Evolutionary conservation across 768 basidiomycete species (phyloP).

Genomic region (Amyloporia xantha): DNA sequence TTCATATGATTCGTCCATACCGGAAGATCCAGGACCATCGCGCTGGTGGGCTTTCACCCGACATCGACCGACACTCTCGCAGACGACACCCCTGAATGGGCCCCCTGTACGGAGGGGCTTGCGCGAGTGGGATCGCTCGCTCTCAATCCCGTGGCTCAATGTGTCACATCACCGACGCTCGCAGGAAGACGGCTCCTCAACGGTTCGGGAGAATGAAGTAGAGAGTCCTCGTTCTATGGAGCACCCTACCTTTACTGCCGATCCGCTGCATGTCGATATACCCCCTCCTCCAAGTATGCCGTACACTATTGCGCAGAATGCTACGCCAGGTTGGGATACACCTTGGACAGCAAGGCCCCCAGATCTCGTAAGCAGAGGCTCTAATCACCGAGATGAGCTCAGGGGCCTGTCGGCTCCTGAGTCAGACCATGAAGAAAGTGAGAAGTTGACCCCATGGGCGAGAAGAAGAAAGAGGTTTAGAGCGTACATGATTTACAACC

Average conservation of each 20-base stretch:
- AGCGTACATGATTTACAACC: conserved; percentile 63
- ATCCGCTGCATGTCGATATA: conserved; percentile 23
- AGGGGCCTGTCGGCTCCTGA: neutral
- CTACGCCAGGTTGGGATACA: conserved; percentile 61
- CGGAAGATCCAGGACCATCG: conserved; percentile 24
- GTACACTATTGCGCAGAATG: conserved; percentile 48
- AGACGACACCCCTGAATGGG: conserved; percentile 12
- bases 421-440: conserved; percentile 12
- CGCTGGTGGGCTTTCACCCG: conserved; percentile 76
- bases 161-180: conserved; percentile 26
- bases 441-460: conserved; percentile 22
- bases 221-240: neutral
- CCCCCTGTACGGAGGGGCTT: conserved; percentile 7
- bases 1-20: conserved; percentile 40
- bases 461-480: conserved; percentile 45
- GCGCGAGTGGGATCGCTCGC: conserved; percentile 19
- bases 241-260: neutral
- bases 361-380: conserved; percentile 17
- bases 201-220: conserved; percentile 7
- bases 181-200: conserved; percentile 23
- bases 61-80: conserved; percentile 34
- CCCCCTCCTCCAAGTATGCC: conserved; percentile 28
- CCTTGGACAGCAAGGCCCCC: conserved; percentile 46
- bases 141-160: conserved; percentile 50
- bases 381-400: conserved; percentile 8